Base-by-base conservation (phyloP, 495 filamentous ascomycete species). In the Monascus purpureus region DNA sequence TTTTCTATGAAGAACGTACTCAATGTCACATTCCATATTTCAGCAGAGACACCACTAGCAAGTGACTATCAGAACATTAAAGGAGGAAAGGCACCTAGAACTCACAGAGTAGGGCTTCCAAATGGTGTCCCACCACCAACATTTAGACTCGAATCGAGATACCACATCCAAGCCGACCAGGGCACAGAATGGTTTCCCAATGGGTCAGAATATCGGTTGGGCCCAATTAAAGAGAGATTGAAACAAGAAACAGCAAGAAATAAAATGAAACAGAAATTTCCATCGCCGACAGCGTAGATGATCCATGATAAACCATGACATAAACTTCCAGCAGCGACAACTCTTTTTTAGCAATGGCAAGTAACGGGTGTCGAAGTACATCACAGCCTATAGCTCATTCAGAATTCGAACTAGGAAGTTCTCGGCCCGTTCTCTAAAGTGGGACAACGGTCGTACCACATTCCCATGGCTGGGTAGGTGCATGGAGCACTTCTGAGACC, bases 281-380 rank as follows among this genome's bases (percentile, higher is more conserved):
- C 26, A 28, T 28, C 26, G 12, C 26, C 26, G 20, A 22, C 20
- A 22, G 9, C 9, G 20, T 22, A 22, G 20, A 22, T 9, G 9
- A 22, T 22, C 20, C 5, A 22, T 9, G 9, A 22, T 22, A 4
- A 9, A 22, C 20, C 4, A 22, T 22, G 14, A 7, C 28, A 29
- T 36, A 46, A 65, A 50, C 57, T 68, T 65, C 55, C 67, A 55
- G n/a, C n/a, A n/a, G n/a, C n/a, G n/a, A n/a, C n/a, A n/a, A n/a
- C n/a, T n/a, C n/a, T 32, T 51, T 52, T 14, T 45, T 35, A 32
- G 47, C 39, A 18, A 25, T 15, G 29, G 40, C 13, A 23, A 12
- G n/a, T 27, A n/a, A 27, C 25, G 13, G n/a, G 5, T 27, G 4
- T n/a, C n/a, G n/a, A n/a, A n/a, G n/a, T n/a, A n/a, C n/a, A n/a